Evolutionary conservation across 2,329 filamentous ascomycete genomes (phyloP), one percentile per base, ranked within the genome.

Genomic region (Zymoseptoria pseudotritici): DNA sequence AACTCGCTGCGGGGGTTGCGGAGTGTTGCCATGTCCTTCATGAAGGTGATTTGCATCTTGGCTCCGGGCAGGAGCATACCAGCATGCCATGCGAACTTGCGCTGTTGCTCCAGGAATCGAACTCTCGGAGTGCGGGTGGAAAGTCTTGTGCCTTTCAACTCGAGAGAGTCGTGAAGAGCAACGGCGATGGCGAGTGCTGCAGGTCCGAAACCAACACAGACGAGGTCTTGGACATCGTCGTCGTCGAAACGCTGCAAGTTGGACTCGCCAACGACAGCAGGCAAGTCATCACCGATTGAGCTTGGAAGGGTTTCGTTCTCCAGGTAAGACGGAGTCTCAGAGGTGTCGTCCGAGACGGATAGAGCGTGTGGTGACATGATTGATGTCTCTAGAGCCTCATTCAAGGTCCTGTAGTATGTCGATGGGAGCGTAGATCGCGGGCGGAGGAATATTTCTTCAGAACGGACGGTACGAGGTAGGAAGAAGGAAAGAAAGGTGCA

Each of bases 21-120:
- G 66, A 96, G 81, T 3, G 90, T 94, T 3, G 93, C 93, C 74
- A 97, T 84, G 72, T 97, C 93, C 78, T 97, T 97, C 78, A 97
- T 83, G 78, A 96, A 97, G 9, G 90, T 95, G 68, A 97, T 97
- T 73, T 97, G 93, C 93, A 97, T 97, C 77, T 89, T 91, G 56
- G 92, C 90, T 4, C 91, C 92, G 0, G 91, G 90, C 2, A 97
- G 83, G 61, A 97, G 85, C 93, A 97, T 97, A 61, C 93, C 93
- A 0, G 91, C 86, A 75, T 97, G 93, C 93, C 93, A 97, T 60
- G 89, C 85, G 71, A 97, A 97, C 54, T 82, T 78, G 31, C 80
- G 71, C 76, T 97, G 93, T 74, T 89, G 88, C 79, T 97, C 93
- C 22, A 97, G 77, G 75, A 97, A 97, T 52, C 90, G 82, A 3